Conservation (phyloP, 139 green algal species). For the Eudorina sp. region DNA sequence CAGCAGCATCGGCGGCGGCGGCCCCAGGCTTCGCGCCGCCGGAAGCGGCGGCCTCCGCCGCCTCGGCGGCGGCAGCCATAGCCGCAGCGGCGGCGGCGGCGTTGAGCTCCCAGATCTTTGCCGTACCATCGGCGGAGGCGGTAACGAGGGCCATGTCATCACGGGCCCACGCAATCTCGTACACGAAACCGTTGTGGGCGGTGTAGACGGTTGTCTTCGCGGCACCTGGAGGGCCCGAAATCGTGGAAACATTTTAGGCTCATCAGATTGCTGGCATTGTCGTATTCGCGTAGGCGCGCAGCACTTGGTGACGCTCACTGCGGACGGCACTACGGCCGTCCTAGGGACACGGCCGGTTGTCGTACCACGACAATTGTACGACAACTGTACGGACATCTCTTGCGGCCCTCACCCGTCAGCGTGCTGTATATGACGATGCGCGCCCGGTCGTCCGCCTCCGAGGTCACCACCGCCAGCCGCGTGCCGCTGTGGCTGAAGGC, state of each 20-base stretch:
- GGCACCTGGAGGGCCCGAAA: slow-evolving; percentile 3
- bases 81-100: slow-evolving; percentile 8
- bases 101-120: slow-evolving; percentile 55
- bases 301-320: no score
- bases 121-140: slow-evolving; percentile 65
- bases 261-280: no score
- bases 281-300: no score
- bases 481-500: slow-evolving; percentile 51
- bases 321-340: no score
- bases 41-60: not conserved
- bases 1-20: not conserved
- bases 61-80: slow-evolving; percentile 1
- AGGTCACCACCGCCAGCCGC: slow-evolving; percentile 22
- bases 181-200: slow-evolving; percentile 54
- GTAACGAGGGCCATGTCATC: slow-evolving; percentile 62
- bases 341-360: no score
- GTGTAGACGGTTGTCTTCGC: slow-evolving; percentile 14
- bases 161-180: slow-evolving; percentile 59
- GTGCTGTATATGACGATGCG: slow-evolving; percentile 11
- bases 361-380: no score
- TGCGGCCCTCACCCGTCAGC: slow-evolving; percentile 37
- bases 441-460: not conserved
- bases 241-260: no score
- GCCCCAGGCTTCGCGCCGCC: not conserved
- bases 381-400: no score